These are phyloP conservation scores for Colletotrichum echinochloae DNA, from an alignment of 2,329 filamentous ascomycete species.

Conservation along the genomic window DNA sequence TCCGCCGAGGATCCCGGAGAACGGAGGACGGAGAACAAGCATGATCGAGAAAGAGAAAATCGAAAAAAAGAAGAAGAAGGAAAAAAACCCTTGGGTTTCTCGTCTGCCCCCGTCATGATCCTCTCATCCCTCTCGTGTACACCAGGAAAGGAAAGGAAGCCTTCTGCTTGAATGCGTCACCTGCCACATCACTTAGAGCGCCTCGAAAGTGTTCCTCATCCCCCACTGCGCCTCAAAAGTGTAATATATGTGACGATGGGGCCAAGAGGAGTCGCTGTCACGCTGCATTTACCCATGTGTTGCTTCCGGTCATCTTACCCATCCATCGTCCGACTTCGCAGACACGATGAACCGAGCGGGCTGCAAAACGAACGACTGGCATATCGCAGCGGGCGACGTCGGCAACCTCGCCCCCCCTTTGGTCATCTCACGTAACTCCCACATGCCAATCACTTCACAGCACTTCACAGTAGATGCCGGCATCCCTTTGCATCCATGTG, in stretches of 20 bases:
- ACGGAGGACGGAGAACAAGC: background rate
- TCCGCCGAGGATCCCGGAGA: slow-evolving; percentile 7
- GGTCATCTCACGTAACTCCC: slow-evolving; percentile 3
- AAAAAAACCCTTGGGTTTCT: background rate
- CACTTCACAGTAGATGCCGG: background rate
- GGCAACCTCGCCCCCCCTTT: background rate
- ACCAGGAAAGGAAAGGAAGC: no score
- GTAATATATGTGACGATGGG: slow-evolving; percentile 13
- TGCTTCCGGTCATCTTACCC: background rate
- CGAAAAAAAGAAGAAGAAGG: background rate
- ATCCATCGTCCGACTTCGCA: background rate
- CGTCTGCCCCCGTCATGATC: background rate
- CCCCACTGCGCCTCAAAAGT: background rate
- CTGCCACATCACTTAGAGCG: slow-evolving; percentile 2
- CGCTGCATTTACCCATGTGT: slow-evolving; percentile 9
- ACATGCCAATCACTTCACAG: background rate
- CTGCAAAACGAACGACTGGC: background rate
- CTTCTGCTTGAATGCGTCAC: background rate
- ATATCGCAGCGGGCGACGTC: background rate
- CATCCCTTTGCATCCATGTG: background rate
- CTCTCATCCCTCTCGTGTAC: background rate
- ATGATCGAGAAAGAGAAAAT: background rate
- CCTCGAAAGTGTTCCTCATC: background rate
- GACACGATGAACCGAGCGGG: background rate
- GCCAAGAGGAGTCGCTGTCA: background rate